Percentiles rank a stretch among this genome's conserved stretches.
These are phyloP conservation scores for Apiotrichum gamsii DNA, from an alignment of 1,284 basidiomycete genomes.

Conservation along the genomic window DNA sequence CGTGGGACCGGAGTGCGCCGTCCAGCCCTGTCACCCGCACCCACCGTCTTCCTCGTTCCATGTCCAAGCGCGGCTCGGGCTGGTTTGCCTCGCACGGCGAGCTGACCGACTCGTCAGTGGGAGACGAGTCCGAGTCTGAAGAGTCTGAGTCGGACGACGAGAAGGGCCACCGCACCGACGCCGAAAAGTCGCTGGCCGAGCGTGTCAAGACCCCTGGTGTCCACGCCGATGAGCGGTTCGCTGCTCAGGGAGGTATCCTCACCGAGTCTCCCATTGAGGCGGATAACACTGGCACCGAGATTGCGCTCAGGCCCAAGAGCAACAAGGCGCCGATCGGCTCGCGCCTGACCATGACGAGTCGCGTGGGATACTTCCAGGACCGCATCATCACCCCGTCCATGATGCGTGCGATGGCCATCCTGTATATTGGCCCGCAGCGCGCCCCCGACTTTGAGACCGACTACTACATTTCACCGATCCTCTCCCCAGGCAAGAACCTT, in stretches of 20 bases:
- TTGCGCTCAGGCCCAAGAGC: conserved; percentile 20
- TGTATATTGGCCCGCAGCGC: conserved; percentile 87
- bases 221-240: conserved; percentile 13
- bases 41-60: conserved; percentile 2
- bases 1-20: neutral
- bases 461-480: conserved; percentile 89
- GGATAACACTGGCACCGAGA: conserved; percentile 4
- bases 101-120: conserved; percentile 4
- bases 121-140: conserved; percentile 19
- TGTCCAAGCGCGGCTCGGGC: conserved; percentile 34
- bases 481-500: conserved; percentile 74
- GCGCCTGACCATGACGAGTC: conserved; percentile 88
- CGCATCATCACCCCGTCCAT: conserved; percentile 83
- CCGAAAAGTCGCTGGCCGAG: conserved; percentile 48
- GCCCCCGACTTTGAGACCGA: conserved; percentile 91
- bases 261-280: neutral
- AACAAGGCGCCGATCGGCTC: conserved; percentile 60
- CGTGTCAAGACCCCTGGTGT: conserved; percentile 45
- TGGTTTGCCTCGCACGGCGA: conserved; percentile 55
- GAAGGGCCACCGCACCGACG: conserved; percentile 19
- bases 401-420: conserved; percentile 98
- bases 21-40: conserved; percentile 11
- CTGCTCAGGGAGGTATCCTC: conserved; percentile 15
- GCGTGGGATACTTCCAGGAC: conserved; percentile 90
- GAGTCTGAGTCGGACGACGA: conserved; percentile 26